Evolutionary conservation across 805 yeast genomes (phyloP).

Genomic region (Candida michaelii): DNA sequence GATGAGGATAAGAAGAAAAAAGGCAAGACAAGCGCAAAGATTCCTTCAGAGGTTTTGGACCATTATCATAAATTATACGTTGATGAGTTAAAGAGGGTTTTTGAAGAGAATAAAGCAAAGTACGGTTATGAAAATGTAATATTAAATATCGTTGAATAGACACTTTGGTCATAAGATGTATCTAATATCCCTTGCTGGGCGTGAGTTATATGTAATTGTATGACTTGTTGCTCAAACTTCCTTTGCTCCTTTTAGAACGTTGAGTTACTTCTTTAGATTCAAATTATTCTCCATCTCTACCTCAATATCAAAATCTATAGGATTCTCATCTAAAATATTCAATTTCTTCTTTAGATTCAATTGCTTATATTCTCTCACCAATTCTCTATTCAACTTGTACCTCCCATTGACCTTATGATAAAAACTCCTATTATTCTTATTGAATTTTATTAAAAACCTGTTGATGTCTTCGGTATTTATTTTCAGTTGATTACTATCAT

Average conservation of each 20-base stretch:
- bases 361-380: conserved; percentile 32
- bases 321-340: conserved; percentile 13
- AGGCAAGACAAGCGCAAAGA: conserved; percentile 19
- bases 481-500: conserved; percentile 17
- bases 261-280: conserved; percentile 7
- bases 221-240: no score
- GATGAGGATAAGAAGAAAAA: conserved; percentile 6
- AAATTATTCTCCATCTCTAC: conserved; percentile 12
- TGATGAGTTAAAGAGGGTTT: conserved; percentile 59
- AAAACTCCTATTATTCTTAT: conserved; percentile 13
- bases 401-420: conserved; percentile 13
- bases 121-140: conserved; percentile 53
- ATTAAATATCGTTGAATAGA: conserved; percentile 41
- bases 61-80: conserved; percentile 73
- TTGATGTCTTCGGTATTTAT: conserved; percentile 12
- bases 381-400: conserved; percentile 33
- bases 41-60: conserved; percentile 50
- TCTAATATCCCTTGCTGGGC: no score
- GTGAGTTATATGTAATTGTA: no score
- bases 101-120: conserved; percentile 60
- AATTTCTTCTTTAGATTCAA: conserved; percentile 28
- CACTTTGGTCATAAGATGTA: neutral
- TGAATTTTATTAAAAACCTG: conserved; percentile 12
- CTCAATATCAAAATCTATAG: conserved; percentile 12
- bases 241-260: no score